A percentile compares a stretch with the other conserved stretches of the same genome.
phyloP scores from a whole-genome alignment of 2,329 filamentous ascomycete genomes.

The Aspergillus sergii region DNA sequence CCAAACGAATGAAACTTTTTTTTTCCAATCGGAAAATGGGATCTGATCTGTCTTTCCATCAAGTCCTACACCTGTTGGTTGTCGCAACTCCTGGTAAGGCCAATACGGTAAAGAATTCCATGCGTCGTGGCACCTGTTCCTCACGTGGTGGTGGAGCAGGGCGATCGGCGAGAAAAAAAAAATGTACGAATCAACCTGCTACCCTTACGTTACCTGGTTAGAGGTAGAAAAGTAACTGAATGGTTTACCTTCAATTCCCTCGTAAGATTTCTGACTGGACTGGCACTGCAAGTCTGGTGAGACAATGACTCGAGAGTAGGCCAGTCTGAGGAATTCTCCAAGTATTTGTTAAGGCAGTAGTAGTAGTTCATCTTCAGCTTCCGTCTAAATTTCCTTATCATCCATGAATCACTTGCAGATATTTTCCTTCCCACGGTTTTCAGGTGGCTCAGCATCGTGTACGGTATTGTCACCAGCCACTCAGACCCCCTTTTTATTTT shows the following conservation, averaged over 20 bases:
- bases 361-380: background rate
- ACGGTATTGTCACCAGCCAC: background rate
- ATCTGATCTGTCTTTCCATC: background rate
- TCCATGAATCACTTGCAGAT: background rate
- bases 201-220: background rate
- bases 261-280: background rate
- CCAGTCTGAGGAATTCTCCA: background rate
- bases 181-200: background rate
- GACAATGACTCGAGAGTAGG: background rate
- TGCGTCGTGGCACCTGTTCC: background rate
- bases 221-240: background rate
- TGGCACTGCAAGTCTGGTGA: background rate
- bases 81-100: background rate
- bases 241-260: background rate
- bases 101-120: background rate
- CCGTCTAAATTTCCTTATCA: background rate
- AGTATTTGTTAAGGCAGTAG: background rate
- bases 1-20: background rate
- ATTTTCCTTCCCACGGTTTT: background rate
- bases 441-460: background rate
- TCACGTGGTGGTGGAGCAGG: constrained; percentile 4
- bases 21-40: background rate
- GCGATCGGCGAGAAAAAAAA: background rate
- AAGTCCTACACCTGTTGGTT: background rate
- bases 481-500: background rate